Conservation (phyloP, 1,284 basidiomycete genomes). For the Chalciporus sp. region DNA sequence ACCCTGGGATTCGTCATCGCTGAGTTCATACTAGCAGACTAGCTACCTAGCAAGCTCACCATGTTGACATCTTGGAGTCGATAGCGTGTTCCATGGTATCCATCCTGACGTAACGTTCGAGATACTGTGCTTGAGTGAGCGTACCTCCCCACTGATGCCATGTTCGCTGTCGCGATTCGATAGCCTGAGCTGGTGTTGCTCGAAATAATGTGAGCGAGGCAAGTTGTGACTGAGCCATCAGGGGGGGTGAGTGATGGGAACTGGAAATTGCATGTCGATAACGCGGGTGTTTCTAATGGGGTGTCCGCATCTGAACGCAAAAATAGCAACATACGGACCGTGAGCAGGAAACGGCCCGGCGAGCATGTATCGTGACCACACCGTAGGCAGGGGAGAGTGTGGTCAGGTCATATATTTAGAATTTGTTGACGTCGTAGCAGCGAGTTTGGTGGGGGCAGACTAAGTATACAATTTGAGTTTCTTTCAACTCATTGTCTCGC, state of each 20-base stretch:
- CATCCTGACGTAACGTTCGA: slow-evolving; percentile 37
- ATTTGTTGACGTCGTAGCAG: too few relatives aligned
- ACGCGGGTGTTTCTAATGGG: too few relatives aligned
- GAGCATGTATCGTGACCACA: too few relatives aligned
- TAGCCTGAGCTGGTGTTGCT: slow-evolving; percentile 23
- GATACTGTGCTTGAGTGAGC: slow-evolving; percentile 38
- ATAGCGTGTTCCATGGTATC: slow-evolving; percentile 39
- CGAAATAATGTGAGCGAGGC: slow-evolving; percentile 24
- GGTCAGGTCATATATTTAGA: too few relatives aligned
- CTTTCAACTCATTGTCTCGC: too few relatives aligned
- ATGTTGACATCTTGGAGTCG: slow-evolving; percentile 40
- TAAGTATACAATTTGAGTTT: too few relatives aligned
- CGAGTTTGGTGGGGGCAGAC: too few relatives aligned
- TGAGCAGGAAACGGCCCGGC: too few relatives aligned
- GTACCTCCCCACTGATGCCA: slow-evolving; percentile 39
- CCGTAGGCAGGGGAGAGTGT: too few relatives aligned
- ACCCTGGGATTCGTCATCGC: slow-evolving; percentile 37
- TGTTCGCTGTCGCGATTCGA: slow-evolving; percentile 37
- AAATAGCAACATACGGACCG: too few relatives aligned
- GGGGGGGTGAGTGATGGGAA: background rate
- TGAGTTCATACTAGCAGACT: background rate
- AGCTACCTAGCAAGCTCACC: slow-evolving; percentile 25
- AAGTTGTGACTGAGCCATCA: slow-evolving; percentile 13
- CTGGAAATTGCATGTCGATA: background rate
- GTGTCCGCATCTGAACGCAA: too few relatives aligned